phyloP scores from a whole-genome alignment of 1,284 basidiomycete genomes.

The Apiotrichum montevideense region DNA sequence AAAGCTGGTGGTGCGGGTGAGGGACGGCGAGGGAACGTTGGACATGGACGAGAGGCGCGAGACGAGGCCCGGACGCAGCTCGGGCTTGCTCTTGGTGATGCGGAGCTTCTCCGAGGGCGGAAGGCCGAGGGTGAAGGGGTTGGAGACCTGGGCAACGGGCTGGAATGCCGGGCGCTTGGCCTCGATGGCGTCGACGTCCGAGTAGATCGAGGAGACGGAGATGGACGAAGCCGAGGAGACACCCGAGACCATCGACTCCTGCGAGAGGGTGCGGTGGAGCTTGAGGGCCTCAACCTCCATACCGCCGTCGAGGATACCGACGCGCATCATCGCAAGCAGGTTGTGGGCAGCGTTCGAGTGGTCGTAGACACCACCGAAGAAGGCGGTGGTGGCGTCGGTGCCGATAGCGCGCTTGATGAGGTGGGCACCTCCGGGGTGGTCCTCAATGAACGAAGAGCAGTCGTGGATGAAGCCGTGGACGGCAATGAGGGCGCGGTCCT shows the following conservation, averaged over 20 bases:
- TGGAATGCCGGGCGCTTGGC: slow-evolving; percentile 30
- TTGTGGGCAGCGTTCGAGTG: slow-evolving; percentile 83
- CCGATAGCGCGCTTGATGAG: slow-evolving; percentile 62
- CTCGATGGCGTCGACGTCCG: slow-evolving; percentile 18
- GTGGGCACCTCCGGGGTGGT: slow-evolving; percentile 75
- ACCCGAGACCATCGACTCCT: slow-evolving; percentile 22
- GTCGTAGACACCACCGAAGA: slow-evolving; percentile 90
- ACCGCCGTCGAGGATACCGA: slow-evolving; percentile 76
- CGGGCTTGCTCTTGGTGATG: slow-evolving; percentile 38
- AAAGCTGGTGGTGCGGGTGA: slow-evolving; percentile 10
- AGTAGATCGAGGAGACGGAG: slow-evolving; percentile 31
- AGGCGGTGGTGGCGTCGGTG: slow-evolving; percentile 81
- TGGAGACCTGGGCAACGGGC: slow-evolving; percentile 38
- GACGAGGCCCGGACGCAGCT: slow-evolving; percentile 37
- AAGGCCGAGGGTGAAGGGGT: slow-evolving; percentile 31
- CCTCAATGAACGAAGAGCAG: slow-evolving; percentile 74
- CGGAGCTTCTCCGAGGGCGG: slow-evolving; percentile 44
- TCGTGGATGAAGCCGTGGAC: slow-evolving; percentile 90
- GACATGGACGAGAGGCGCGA: slow-evolving; percentile 6
- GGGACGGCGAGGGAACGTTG: slow-evolving; percentile 8
- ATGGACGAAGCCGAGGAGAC: slow-evolving; percentile 31
- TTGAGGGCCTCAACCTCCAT: slow-evolving; percentile 56
- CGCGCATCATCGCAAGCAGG: slow-evolving; percentile 80
- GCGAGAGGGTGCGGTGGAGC: slow-evolving; percentile 15
- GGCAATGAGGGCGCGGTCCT: slow-evolving; percentile 69